These are phyloP conservation scores for Globisporangium viniferum DNA, from an alignment of 352 stramenopile species.

Conservation along the genomic window DNA sequence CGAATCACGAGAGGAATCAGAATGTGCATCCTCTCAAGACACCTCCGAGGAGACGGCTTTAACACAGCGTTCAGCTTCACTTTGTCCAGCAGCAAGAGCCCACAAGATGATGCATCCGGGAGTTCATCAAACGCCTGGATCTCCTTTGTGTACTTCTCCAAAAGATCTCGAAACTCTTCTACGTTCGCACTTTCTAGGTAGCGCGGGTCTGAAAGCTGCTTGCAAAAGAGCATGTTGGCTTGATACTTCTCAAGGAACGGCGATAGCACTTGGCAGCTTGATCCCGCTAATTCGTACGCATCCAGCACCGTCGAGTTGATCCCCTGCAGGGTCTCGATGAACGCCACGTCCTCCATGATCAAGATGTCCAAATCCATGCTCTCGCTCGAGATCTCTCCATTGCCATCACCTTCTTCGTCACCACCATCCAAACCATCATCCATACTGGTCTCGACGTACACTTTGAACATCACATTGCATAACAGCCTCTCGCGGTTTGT, in stretches of 20 bases:
- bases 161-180: constrained; percentile 55
- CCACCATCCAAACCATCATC: constrained; percentile 38
- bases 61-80: constrained; percentile 48
- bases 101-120: constrained; percentile 40
- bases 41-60: constrained; percentile 66
- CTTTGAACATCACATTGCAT: constrained; percentile 58
- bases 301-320: constrained; percentile 54
- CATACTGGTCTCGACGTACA: constrained; percentile 57
- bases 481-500: constrained; percentile 64
- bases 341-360: constrained; percentile 67
- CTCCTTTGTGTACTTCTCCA: constrained; percentile 67
- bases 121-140: constrained; percentile 52
- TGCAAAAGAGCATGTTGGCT: constrained; percentile 66
- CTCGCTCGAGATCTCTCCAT: constrained; percentile 36
- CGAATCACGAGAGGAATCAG: constrained; percentile 61
- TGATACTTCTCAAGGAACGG: constrained; percentile 76
- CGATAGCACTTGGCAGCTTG: constrained; percentile 56
- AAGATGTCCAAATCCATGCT: constrained; percentile 74
- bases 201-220: constrained; percentile 27
- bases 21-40: constrained; percentile 50
- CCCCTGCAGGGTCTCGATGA: constrained; percentile 53
- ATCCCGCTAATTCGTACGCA: constrained; percentile 43
- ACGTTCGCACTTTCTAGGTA: constrained; percentile 28
- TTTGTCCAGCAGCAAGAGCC: constrained; percentile 59
- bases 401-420: constrained; percentile 29